Base-by-base conservation (phyloP, 1,284 basidiomycete genomes). In the Xanthoconium separans region DNA sequence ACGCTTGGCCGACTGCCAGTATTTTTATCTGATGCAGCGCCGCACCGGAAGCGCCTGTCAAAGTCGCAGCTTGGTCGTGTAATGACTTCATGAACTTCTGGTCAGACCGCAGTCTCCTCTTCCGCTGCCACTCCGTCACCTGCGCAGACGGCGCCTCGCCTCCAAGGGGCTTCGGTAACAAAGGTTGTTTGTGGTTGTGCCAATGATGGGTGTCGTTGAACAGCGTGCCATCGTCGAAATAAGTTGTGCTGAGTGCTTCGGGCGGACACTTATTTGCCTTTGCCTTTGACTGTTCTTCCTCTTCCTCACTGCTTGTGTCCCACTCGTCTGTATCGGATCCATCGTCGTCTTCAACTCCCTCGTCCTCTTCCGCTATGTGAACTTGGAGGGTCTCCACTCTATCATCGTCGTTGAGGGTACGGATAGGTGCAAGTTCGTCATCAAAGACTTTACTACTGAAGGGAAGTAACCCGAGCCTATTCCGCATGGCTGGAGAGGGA, bases 41-140 rank as follows among this genome's bases (percentile, higher is more conserved):
- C 1, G 70, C 72, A 0, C 86, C 85, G n/a, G 75, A 73, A 2
- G 84, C 83, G 0, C 87, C 86, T 0, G 82, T 84, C 53, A 89
- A 63, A 1, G 84, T 84, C 40, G 77, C 77, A 7, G 87, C 85
- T 44, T 83, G 82, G 53, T 74, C 70, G 55, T 85, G 82, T 54
- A 88, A 60, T 16, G 62, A 71, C 27, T 74, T 69, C 79, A 85
- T 84, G 64, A 80, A 81, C 3, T 75, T 68, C 60, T 89, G 87
- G 16, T 83, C 74, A 18, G 63, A 62, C 16, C 72, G 69, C 44
- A 83, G 69, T 45, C 64, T 66, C 56, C 69, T 73, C 54, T 53
- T 68, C 34, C 75, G 73, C 49, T 73, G 66, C 66, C 72, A 63
- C 55, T 65, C 74, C 20, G 69, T 71, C 48, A 53, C 34, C 5